Percentiles rank a stretch among this genome's conserved stretches.
phyloP scores from a whole-genome alignment of 352 stramenopile genomes.

The Phytophthora niederhauseri region DNA sequence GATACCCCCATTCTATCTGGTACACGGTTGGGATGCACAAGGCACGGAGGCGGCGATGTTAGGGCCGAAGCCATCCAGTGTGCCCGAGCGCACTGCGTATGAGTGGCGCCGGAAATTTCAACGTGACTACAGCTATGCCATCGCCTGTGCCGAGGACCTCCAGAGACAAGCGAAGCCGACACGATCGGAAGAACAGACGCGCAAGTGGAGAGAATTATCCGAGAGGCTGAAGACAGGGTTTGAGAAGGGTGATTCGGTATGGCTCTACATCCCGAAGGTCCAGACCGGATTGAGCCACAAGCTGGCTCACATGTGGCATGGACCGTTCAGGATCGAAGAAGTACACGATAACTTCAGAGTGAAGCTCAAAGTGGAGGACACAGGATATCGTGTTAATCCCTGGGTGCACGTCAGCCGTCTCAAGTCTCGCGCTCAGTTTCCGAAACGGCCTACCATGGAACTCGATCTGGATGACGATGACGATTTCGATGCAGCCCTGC shows the following conservation, averaged over 20 bases:
- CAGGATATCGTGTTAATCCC: background rate
- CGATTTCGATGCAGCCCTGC: background rate
- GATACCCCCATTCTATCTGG: no score
- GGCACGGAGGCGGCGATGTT: no score
- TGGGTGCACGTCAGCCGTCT: background rate
- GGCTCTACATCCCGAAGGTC: background rate
- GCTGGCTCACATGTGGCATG: background rate
- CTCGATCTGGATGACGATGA: background rate
- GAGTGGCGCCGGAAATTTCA: no score
- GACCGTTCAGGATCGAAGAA: background rate
- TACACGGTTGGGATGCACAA: no score
- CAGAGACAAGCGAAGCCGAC: no score
- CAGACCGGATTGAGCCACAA: background rate
- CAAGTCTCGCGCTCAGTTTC: background rate
- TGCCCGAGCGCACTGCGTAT: no score
- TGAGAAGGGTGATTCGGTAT: background rate
- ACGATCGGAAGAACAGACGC: no score
- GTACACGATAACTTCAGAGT: background rate
- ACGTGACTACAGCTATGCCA: no score
- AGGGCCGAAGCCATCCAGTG: no score
- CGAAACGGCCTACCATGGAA: background rate
- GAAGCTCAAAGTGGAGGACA: background rate
- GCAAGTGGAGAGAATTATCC: no score
- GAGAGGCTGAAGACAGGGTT: background rate
- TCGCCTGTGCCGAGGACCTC: no score